Evolutionary conservation across 768 basidiomycete species (phyloP).

Genomic region (Dioszegia crocea): DNA sequence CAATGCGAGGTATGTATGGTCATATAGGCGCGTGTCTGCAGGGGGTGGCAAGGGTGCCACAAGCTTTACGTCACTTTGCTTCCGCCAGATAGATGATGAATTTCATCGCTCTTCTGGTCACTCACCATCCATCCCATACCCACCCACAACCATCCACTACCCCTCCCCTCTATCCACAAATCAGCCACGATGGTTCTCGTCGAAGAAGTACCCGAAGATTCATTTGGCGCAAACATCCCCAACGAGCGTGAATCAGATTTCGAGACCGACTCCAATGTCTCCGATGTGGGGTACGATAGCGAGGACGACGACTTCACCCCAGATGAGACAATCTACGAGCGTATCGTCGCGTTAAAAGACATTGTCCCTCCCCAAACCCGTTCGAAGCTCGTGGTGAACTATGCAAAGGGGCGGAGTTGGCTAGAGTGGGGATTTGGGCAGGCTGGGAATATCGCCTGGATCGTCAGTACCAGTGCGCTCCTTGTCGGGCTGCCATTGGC

Average conservation of each 20-base stretch:
- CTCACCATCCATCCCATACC: neutral
- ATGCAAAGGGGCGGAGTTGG: constrained; percentile 62
- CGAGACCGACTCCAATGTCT: constrained; percentile 56
- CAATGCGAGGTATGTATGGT: too few species aligned
- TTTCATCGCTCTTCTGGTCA: neutral
- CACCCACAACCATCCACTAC: neutral
- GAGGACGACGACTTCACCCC: constrained; percentile 54
- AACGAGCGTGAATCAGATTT: constrained; percentile 61
- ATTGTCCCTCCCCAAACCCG: constrained; percentile 91
- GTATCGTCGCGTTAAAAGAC: constrained; percentile 85
- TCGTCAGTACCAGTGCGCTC: constrained; percentile 86
- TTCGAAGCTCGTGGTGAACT: constrained; percentile 62
- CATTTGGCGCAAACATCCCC: constrained; percentile 19
- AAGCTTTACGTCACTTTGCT: too few species aligned
- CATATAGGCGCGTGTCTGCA: too few species aligned
- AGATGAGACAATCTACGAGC: constrained; percentile 77
- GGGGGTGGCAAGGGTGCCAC: too few species aligned
- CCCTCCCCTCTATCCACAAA: neutral
- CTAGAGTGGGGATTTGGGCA: constrained; percentile 66
- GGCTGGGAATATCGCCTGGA: constrained; percentile 86
- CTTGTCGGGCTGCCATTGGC: constrained; percentile 91
- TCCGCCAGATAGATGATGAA: too few species aligned
- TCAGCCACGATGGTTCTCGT: constrained; percentile 75
- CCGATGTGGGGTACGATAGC: constrained; percentile 66
- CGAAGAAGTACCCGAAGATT: constrained; percentile 60